Evolutionary conservation across 1,284 basidiomycete genomes (phyloP), one percentile per base, ranked within the genome.

Genomic region (Cryptococcus amylolentus): DNA sequence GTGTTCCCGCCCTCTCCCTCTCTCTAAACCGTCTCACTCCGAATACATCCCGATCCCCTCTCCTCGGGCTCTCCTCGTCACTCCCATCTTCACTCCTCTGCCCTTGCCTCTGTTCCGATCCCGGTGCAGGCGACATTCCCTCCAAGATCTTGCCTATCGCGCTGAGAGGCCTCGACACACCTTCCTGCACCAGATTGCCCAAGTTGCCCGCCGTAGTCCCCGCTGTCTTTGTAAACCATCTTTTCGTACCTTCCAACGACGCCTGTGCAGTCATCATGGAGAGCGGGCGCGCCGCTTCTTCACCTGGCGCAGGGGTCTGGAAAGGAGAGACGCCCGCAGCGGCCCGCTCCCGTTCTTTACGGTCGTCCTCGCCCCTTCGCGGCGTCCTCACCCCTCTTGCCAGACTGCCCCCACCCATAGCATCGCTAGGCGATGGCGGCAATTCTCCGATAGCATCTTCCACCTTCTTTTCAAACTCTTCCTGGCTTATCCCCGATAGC

Each of bases 401-500:
- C 26, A 16, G n/a, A 13, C 26, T 18, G 10, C 10, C 16, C n/a
- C 6, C 23, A 5, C 14, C 10, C 45, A 10, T 26, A 26, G 18
- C 45, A 9, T 27, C 27, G 54, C 62, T 54, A 13, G 86, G 85
- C 8, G 81, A 72, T 9, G 64, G 65, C 12, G 77, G 80, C 12
- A 95, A 81, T 3, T 84, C 78, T 69, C 86, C 85, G 48, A 96
- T 91, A 1, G 90, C 91, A 14, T 81, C 75, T 74, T 94, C 92
- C 28, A 76, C 83, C 54, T 74, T 89, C 83, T 74, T 81, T 73
- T 98, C 94, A 60, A 98, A 98, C 65, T 97, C 91, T 51, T 88
- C 87, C 73, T 94, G 89, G 0, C 89, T 87, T 61, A 98, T 95
- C 68, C 90, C 88, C 13, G 91, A 95, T 43, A 98, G 79, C 7